phyloP scores from a whole-genome alignment of 441 rosid species.

The Bruguiera hainesii region DNA sequence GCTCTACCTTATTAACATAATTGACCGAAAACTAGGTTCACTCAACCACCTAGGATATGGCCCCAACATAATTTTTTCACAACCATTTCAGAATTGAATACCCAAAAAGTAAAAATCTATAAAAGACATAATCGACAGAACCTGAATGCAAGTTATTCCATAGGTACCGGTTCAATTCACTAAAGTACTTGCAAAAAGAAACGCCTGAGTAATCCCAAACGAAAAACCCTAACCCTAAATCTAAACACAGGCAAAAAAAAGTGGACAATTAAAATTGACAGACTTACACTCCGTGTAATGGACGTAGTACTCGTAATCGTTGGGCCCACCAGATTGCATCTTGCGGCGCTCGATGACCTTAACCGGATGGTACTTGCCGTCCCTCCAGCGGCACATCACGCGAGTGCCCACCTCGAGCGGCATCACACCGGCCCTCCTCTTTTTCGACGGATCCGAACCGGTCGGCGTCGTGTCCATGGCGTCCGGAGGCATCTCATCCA shows the following conservation, averaged over 20 bases:
- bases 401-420: slow-evolving; percentile 97
- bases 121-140: no score
- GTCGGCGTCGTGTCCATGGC: slow-evolving; percentile 17
- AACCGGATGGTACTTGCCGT: slow-evolving; percentile 90
- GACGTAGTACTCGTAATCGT: slow-evolving; percentile 93
- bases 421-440: slow-evolving; percentile 58
- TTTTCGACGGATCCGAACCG: slow-evolving; percentile 56
- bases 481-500: slow-evolving; percentile 25
- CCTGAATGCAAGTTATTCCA: neutral
- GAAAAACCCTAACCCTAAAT: slow-evolving; percentile 11
- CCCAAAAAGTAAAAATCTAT: no score
- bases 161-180: neutral
- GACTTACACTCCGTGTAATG: slow-evolving; percentile 95
- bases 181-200: neutral
- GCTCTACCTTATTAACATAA: no score
- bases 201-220: neutral
- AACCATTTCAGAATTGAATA: no score
- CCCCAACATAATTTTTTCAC: no score
- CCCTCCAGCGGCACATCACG: slow-evolving; percentile 97
- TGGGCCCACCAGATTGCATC: slow-evolving; percentile 41
- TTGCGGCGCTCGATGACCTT: slow-evolving; percentile 95
- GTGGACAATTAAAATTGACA: neutral
- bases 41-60: no score
- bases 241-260: slow-evolving; percentile 13
- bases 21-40: no score